Conservation (phyloP, 441 rosid species). For the Aquilaria agallochum region DNA sequence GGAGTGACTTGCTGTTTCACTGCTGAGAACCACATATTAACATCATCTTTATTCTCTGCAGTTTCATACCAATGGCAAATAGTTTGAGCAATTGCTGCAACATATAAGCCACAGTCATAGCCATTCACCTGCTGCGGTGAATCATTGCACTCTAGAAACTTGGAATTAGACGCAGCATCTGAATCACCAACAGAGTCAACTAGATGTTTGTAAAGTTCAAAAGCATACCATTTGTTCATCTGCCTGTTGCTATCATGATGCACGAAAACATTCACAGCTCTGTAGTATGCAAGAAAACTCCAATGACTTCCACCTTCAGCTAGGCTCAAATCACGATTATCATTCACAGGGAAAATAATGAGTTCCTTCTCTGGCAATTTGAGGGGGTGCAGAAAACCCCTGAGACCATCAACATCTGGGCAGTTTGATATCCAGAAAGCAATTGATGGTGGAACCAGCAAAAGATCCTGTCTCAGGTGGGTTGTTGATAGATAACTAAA, state of each 20-base stretch:
- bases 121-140: slow-evolving; percentile 73
- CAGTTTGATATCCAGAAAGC: slow-evolving; percentile 83
- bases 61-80: slow-evolving; percentile 51
- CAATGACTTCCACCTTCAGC: slow-evolving; percentile 91
- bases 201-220: slow-evolving; percentile 38
- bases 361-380: slow-evolving; percentile 38
- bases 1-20: slow-evolving; percentile 59
- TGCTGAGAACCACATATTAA: slow-evolving; percentile 51
- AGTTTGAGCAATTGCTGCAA: slow-evolving; percentile 51
- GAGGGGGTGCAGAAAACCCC: slow-evolving; percentile 60
- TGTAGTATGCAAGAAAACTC: slow-evolving; percentile 71
- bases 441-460: slow-evolving; percentile 68
- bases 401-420: slow-evolving; percentile 42
- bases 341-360: slow-evolving; percentile 69
- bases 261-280: slow-evolving; percentile 48
- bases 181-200: slow-evolving; percentile 34
- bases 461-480: slow-evolving; percentile 41
- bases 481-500: slow-evolving; percentile 57
- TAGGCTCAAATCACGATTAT: slow-evolving; percentile 52
- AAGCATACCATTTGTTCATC: slow-evolving; percentile 36
- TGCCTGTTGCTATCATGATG: slow-evolving; percentile 70
- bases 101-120: slow-evolving; percentile 67
- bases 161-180: slow-evolving; percentile 17
- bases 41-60: slow-evolving; percentile 22
- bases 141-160: slow-evolving; percentile 34